Evolutionary conservation across 345 rosid species (phyloP).

Genomic region (Acer campestre): DNA sequence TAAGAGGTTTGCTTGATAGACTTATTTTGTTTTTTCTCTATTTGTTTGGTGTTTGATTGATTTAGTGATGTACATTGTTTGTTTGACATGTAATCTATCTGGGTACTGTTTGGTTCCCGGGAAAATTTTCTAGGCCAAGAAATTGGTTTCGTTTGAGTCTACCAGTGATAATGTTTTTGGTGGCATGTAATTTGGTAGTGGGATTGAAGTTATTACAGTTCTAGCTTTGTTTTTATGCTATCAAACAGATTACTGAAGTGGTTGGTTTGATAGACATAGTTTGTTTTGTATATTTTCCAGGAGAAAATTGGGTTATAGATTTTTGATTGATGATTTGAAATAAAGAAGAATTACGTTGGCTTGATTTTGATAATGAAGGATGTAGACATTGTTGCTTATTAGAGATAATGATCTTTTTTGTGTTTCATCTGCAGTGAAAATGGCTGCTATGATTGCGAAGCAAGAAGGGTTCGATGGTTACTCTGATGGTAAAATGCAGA

Average conservation of each 20-base stretch:
- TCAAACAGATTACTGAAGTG: no score
- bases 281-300: not conserved
- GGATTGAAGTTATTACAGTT: not conserved
- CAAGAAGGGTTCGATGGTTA: slow-evolving; percentile 15
- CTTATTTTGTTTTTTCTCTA: not conserved
- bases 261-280: no score
- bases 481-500: slow-evolving; percentile 16
- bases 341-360: not conserved
- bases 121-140: not conserved
- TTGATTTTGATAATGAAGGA: not conserved
- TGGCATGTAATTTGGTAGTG: not conserved
- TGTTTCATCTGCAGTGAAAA: slow-evolving; percentile 33
- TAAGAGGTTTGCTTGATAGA: not conserved
- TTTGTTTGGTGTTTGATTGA: not conserved
- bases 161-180: not conserved
- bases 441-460: slow-evolving; percentile 41
- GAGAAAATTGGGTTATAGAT: no score
- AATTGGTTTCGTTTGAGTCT: not conserved
- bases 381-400: not conserved
- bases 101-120: not conserved
- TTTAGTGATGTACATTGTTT: not conserved
- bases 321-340: no score
- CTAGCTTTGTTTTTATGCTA: no score
- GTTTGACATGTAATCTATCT: not conserved
- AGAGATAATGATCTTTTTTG: not conserved